phyloP scores from a whole-genome alignment of 2,329 filamentous ascomycete genomes.

The Epichloe sibirici region DNA sequence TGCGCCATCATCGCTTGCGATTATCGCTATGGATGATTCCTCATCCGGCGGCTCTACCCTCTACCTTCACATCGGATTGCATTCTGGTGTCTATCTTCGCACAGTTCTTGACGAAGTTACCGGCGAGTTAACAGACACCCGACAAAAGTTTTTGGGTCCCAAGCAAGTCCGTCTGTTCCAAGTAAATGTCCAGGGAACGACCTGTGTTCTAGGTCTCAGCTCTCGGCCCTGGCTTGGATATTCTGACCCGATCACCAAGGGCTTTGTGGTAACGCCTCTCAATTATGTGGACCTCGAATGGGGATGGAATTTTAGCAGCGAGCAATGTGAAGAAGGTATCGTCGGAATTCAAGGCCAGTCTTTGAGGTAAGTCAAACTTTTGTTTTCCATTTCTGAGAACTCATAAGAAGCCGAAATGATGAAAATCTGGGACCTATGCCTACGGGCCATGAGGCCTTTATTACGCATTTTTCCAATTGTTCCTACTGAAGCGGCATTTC shows the following conservation, averaged over 20 bases:
- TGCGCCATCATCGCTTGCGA: conserved; percentile 74
- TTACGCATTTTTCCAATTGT: conserved; percentile 68
- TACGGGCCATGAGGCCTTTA: conserved; percentile 41
- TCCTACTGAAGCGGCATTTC: conserved; percentile 68
- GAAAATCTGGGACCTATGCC: conserved; percentile 50
- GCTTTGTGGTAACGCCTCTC: conserved; percentile 84
- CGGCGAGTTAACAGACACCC: conserved; percentile 86
- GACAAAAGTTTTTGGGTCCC: conserved; percentile 86
- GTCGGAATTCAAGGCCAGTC: conserved; percentile 87
- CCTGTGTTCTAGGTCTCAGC: conserved; percentile 78
- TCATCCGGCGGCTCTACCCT: conserved; percentile 78
- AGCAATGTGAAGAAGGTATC: conserved; percentile 87
- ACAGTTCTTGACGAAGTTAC: conserved; percentile 93
- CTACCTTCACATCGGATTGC: conserved; percentile 90
- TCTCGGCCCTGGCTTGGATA: conserved; percentile 96
- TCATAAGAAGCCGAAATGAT: conserved; percentile 44
- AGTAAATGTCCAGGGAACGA: conserved; percentile 75
- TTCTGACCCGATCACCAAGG: conserved; percentile 72
- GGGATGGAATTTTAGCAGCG: conserved; percentile 93
- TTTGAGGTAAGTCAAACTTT: conserved; percentile 50
- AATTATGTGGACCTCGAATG: conserved; percentile 83
- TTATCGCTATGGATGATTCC: conserved; percentile 93
- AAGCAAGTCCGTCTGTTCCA: conserved; percentile 83
- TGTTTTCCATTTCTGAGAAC: not conserved
- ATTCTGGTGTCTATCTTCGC: conserved; percentile 90